Evolutionary conservation across 2,329 filamentous ascomycete genomes (phyloP).

Genomic region (Colletotrichum brevisporum): DNA sequence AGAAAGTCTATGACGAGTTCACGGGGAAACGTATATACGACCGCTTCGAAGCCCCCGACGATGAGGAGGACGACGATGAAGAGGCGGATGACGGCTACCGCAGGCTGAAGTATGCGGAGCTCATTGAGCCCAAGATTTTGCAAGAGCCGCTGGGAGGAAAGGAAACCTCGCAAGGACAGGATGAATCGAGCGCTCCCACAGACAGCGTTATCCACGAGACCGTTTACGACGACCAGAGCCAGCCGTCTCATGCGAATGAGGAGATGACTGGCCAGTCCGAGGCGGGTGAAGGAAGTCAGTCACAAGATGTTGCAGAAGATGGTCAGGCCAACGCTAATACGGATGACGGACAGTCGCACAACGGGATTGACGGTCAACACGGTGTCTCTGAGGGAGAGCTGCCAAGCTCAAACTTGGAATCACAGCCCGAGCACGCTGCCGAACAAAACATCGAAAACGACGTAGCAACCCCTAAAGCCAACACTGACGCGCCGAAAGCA

Average conservation of each 20-base stretch:
- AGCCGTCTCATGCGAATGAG: conserved; percentile 20
- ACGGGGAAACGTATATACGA: conserved; percentile 82
- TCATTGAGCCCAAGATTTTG: conserved; percentile 78
- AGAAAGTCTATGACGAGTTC: conserved; percentile 73
- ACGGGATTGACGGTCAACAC: not conserved
- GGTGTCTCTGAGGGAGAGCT: not conserved
- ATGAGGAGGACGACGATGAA: conserved; percentile 70
- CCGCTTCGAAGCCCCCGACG: conserved; percentile 81
- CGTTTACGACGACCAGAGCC: conserved; percentile 30
- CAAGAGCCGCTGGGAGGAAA: conserved; percentile 51
- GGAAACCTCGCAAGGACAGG: conserved; percentile 43
- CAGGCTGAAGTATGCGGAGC: conserved; percentile 71
- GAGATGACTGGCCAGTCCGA: conserved; percentile 39
- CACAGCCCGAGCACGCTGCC: not conserved
- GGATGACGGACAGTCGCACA: conserved; percentile 23
- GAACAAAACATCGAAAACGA: not conserved
- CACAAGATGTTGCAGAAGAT: conserved; percentile 44
- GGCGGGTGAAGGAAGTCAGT: conserved; percentile 47
- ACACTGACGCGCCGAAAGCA: not conserved
- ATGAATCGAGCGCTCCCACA: conserved; percentile 34
- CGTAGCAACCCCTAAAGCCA: conserved; percentile 9
- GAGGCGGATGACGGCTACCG: conserved; percentile 74
- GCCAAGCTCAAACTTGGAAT: not conserved
- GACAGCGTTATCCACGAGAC: conserved; percentile 46
- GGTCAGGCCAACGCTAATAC: conserved; percentile 32